Evolutionary conservation across 2,329 filamentous ascomycete genomes (phyloP).

Genomic region (Claviceps quebecensis): DNA sequence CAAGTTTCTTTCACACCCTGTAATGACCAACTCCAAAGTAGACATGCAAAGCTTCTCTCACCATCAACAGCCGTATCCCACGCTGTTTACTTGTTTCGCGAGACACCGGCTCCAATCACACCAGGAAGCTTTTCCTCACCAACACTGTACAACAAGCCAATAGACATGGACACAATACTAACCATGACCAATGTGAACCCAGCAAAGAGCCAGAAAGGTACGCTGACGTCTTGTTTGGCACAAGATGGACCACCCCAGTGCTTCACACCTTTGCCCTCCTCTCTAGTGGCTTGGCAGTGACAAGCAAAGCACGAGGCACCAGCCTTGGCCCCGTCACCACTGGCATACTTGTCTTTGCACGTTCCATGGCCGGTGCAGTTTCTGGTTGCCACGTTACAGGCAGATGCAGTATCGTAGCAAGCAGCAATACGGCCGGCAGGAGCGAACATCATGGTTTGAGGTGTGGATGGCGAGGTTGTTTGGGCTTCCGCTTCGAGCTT

Average conservation of each 20-base stretch:
- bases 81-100: slow-evolving; percentile 43
- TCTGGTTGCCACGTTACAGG: slow-evolving; percentile 56
- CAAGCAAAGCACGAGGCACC: slow-evolving; percentile 59
- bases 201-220: slow-evolving; percentile 76
- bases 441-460: slow-evolving; percentile 20
- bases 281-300: slow-evolving; percentile 50
- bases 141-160: slow-evolving; percentile 69
- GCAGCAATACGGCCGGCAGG: slow-evolving; percentile 40
- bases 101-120: slow-evolving; percentile 91
- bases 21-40: slow-evolving; percentile 5
- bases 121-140: slow-evolving; percentile 80
- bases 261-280: slow-evolving; percentile 45
- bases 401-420: slow-evolving; percentile 59
- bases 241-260: slow-evolving; percentile 79
- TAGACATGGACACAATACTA: slow-evolving; percentile 51
- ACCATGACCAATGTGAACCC: slow-evolving; percentile 60
- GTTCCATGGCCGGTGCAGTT: slow-evolving; percentile 71
- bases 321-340: slow-evolving; percentile 24
- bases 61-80: not conserved
- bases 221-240: slow-evolving; percentile 81
- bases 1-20: not conserved
- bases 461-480: slow-evolving; percentile 12
- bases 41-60: slow-evolving; percentile 5
- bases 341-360: slow-evolving; percentile 54
- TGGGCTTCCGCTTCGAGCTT: slow-evolving; percentile 12